Evolutionary conservation across 2,329 filamentous ascomycete species (phyloP).

Genomic region (Magnaporthiopsis rhizophila): DNA sequence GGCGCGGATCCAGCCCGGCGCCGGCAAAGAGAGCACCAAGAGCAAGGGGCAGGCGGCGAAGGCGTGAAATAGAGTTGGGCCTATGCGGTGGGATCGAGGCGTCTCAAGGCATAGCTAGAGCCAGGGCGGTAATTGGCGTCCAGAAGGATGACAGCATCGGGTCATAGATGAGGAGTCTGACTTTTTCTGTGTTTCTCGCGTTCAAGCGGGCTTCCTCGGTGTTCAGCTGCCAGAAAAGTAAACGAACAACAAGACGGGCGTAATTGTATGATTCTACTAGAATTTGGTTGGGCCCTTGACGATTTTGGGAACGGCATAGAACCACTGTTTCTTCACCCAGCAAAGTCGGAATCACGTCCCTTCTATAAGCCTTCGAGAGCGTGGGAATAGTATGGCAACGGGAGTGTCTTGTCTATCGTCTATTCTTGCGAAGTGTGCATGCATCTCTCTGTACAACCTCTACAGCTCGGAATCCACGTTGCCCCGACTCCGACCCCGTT

Average conservation of each 20-base stretch:
- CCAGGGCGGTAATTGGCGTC: background rate
- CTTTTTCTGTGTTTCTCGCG: background rate
- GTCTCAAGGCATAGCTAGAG: background rate
- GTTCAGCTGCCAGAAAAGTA: background rate
- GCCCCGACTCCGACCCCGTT: too few species aligned
- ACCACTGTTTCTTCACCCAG: background rate
- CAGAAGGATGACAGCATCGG: background rate
- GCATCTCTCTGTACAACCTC: background rate
- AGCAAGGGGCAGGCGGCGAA: slow-evolving; percentile 20
- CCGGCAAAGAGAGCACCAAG: slow-evolving; percentile 25
- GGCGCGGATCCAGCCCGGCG: slow-evolving; percentile 77
- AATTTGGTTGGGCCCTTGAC: background rate
- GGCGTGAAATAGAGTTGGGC: slow-evolving; percentile 3
- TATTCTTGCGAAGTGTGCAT: background rate
- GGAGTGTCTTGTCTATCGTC: background rate
- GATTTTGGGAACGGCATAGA: background rate
- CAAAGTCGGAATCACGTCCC: background rate
- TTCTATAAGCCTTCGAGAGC: background rate
- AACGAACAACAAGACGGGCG: background rate
- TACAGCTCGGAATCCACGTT: background rate
- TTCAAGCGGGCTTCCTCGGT: background rate
- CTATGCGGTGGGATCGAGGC: background rate
- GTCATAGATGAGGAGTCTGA: background rate
- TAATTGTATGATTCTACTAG: slow-evolving; percentile 5
- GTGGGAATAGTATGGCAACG: background rate